Percentiles rank a stretch among this genome's conserved stretches.
phyloP scores from a whole-genome alignment of 768 basidiomycete species.

The Asterophora parasitica region DNA sequence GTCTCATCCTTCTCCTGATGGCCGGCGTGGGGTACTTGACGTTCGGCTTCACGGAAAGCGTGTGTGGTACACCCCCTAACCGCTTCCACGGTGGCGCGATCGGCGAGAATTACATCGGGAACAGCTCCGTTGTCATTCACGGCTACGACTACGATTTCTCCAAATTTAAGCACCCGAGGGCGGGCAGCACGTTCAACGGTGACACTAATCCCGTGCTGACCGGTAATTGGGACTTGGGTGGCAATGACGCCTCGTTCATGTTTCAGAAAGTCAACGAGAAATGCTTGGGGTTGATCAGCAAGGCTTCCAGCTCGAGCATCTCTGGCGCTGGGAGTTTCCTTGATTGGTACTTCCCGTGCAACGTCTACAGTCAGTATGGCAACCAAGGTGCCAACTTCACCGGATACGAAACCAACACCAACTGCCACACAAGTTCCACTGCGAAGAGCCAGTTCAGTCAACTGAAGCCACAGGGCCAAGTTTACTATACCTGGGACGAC shows the following conservation, averaged over 20 bases:
- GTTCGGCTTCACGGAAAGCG: slow-evolving; percentile 93
- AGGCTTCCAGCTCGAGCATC: slow-evolving; percentile 68
- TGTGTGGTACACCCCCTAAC: slow-evolving; percentile 84
- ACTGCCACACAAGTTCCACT: slow-evolving; percentile 64
- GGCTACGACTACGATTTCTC: slow-evolving; percentile 92
- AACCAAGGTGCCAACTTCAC: slow-evolving; percentile 60
- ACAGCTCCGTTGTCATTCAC: slow-evolving; percentile 85
- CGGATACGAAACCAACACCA: slow-evolving; percentile 55
- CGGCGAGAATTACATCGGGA: slow-evolving; percentile 64
- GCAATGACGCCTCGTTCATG: slow-evolving; percentile 90
- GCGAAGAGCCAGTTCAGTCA: slow-evolving; percentile 50
- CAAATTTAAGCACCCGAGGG: slow-evolving; percentile 77
- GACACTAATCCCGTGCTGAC: slow-evolving; percentile 78
- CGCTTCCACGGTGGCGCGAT: slow-evolving; percentile 79
- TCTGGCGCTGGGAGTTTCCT: slow-evolving; percentile 52
- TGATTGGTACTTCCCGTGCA: slow-evolving; percentile 99
- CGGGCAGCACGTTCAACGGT: slow-evolving; percentile 67
- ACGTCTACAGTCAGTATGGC: slow-evolving; percentile 74
- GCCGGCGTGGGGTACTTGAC: slow-evolving; percentile 95
- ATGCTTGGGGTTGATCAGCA: slow-evolving; percentile 74
- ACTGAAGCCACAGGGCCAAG: slow-evolving; percentile 66
- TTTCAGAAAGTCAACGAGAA: slow-evolving; percentile 90
- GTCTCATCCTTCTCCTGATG: slow-evolving; percentile 80
- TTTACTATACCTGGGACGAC: slow-evolving; percentile 93
- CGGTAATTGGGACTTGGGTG: slow-evolving; percentile 70